Conservation (phyloP, 352 stramenopile species). For the Phytophthora pisi region DNA sequence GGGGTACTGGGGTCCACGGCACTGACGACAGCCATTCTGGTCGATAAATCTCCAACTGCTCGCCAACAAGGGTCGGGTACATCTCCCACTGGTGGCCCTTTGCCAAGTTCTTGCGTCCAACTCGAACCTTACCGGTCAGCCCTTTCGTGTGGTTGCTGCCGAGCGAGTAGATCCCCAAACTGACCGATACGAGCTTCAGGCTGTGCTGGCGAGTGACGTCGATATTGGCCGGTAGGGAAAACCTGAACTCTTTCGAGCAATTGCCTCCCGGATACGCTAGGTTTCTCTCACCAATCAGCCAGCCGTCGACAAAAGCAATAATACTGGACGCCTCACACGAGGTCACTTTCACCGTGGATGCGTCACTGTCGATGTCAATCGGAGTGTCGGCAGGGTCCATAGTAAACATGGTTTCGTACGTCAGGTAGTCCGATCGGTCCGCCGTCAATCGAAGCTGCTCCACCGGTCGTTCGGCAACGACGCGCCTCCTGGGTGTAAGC, state of each 20-base stretch:
- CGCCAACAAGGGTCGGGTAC: conserved; percentile 63
- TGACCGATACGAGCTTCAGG: conserved; percentile 61
- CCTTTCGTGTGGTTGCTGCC: conserved; percentile 64
- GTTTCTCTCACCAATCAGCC: conserved; percentile 48
- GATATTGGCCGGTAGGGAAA: conserved; percentile 46
- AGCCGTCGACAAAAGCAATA: conserved; percentile 54
- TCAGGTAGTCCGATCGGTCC: conserved; percentile 68
- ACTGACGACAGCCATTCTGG: conserved; percentile 55
- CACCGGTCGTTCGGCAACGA: conserved; percentile 43
- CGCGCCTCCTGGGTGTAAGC: conserved; percentile 34
- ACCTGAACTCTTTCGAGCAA: conserved; percentile 50
- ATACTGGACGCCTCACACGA: conserved; percentile 65
- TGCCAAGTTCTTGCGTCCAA: conserved; percentile 46
- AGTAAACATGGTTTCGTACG: conserved; percentile 60
- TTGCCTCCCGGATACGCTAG: conserved; percentile 58
- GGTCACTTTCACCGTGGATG: conserved; percentile 46
- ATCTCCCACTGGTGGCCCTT: conserved; percentile 50
- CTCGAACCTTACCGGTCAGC: conserved; percentile 52
- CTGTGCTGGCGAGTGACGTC: conserved; percentile 37
- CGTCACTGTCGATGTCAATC: not conserved
- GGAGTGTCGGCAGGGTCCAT: conserved; percentile 6
- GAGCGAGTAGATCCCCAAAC: conserved; percentile 61
- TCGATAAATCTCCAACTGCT: conserved; percentile 66
- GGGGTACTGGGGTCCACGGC: conserved; percentile 39
- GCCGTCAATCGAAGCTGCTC: conserved; percentile 65